Base-by-base conservation (phyloP, 148 eudicot species). In the Persicaria maculosa region DNA sequence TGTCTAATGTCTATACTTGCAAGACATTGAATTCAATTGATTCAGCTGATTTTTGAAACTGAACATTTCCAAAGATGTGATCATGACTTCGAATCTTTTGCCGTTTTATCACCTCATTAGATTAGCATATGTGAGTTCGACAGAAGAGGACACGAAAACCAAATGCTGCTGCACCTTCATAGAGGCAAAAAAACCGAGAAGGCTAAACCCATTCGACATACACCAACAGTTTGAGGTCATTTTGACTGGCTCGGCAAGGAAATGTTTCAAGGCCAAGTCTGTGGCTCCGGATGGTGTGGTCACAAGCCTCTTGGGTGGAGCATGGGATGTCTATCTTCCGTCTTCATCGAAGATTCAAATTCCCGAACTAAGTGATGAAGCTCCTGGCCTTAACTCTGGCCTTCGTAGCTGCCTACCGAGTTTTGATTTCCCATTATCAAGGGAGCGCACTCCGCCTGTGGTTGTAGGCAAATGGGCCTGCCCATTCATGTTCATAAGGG, bases 211-310 rank as follows among this genome's bases (percentile, higher is more conserved):
- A 4, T 52, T 74, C 4, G 75, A 88, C 78, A 75, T 62, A 14
- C 81, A 90, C 58, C 97, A 92, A 71, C 96, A 88, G 74, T 77
- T 88, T 73, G 75, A 86, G 72, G 74, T 90, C 36, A 20, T 58
- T 44, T 75, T 70, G 1, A 73, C 48, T 22, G 2, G 75, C 22
- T 44, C 82, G 16, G 5, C 7, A 79, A 2, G 47, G 16, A 1
- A n/a, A 5, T 87, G 84, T 36, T 31, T 22, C 10, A 86, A 80
- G 4, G 82, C 71, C 6, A 31, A 11, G 53, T 88, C 91, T 6
- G 64, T 76, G 44, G 87, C 85, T 68, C 74, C 76, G 16, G 84
- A 87, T 74, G 88, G 85, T 25, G 74, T 80, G 40, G 86, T 83
- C 43, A 95, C 93, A n/a, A 0, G 62, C 31, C 82, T 85, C 59